Conservation (phyloP, 257 asterid species). For the Solanum chmielewskii region DNA sequence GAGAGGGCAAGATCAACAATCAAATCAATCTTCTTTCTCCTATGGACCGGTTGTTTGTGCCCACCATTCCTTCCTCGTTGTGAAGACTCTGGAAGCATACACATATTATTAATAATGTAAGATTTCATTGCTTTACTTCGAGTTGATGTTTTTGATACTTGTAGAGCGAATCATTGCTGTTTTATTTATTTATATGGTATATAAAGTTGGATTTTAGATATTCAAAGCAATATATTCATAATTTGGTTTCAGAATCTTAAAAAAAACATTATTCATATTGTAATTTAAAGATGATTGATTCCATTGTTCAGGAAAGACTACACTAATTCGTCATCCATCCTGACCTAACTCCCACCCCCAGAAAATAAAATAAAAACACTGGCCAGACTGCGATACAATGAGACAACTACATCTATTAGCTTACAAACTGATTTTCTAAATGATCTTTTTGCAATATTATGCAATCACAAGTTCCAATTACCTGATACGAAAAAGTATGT, state of each 20-base stretch:
- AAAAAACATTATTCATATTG: not conserved
- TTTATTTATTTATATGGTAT: not conserved
- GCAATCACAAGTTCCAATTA: not conserved
- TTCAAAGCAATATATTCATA: not conserved
- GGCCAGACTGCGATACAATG: not conserved
- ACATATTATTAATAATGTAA: not conserved
- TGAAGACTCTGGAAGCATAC: not conserved
- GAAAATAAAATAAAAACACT: not conserved
- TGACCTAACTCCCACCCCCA: not conserved
- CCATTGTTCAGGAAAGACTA: not conserved
- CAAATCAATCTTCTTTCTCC: not conserved
- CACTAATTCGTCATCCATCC: not conserved
- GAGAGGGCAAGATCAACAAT: not conserved
- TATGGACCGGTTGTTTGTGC: not conserved
- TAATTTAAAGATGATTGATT: not conserved
- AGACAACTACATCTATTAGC: not conserved
- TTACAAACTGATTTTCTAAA: not conserved
- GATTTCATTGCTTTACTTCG: not conserved
- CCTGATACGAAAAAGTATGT: not conserved
- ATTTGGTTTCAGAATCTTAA: not conserved
- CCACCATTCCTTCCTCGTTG: not conserved
- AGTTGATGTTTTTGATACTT: not conserved
- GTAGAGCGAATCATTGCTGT: not conserved
- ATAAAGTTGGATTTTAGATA: not conserved
- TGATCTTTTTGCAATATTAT: not conserved